Percentiles rank a stretch among this genome's conserved stretches.
Conservation (phyloP, 1,284 basidiomycete species). For the Papiliotrema flavescens region DNA sequence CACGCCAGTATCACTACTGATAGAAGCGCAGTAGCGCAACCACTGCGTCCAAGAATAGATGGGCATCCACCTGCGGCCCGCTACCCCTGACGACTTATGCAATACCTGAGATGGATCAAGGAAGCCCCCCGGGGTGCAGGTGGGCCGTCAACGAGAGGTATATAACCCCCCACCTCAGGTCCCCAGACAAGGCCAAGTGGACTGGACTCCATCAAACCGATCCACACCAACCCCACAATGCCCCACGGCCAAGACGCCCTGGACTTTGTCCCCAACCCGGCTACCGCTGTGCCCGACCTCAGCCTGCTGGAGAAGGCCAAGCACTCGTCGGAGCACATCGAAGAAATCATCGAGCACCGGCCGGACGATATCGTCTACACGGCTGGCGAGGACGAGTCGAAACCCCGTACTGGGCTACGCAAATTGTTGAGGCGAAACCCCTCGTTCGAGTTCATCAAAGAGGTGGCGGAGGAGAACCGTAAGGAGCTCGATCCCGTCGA, state of each 20-base stretch:
- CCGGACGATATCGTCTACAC: background rate
- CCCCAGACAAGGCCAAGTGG: too few species aligned
- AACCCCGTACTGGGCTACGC: slow-evolving; percentile 13
- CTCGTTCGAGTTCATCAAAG: slow-evolving; percentile 33
- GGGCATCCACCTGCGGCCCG: too few species aligned
- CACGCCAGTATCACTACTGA: too few species aligned
- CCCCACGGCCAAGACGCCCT: slow-evolving; percentile 1
- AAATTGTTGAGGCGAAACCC: slow-evolving; percentile 40
- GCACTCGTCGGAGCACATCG: slow-evolving; percentile 2
- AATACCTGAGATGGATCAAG: background rate
- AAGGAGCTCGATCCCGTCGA: slow-evolving; percentile 32
- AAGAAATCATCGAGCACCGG: background rate
- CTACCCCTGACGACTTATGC: background rate
- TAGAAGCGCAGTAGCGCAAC: too few species aligned
- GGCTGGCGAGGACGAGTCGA: slow-evolving; percentile 1
- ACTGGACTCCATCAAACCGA: too few species aligned
- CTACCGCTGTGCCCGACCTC: background rate
- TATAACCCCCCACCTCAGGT: too few species aligned
- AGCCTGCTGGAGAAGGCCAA: slow-evolving; percentile 5
- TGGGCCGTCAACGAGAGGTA: too few species aligned
- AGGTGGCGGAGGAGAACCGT: slow-evolving; percentile 36
- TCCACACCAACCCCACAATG: background rate
- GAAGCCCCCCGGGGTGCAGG: too few species aligned
- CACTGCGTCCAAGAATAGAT: too few species aligned
- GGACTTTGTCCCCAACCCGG: slow-evolving; percentile 1